Conservation (phyloP, 768 basidiomycete genomes). For the Leccinum obscurum region DNA sequence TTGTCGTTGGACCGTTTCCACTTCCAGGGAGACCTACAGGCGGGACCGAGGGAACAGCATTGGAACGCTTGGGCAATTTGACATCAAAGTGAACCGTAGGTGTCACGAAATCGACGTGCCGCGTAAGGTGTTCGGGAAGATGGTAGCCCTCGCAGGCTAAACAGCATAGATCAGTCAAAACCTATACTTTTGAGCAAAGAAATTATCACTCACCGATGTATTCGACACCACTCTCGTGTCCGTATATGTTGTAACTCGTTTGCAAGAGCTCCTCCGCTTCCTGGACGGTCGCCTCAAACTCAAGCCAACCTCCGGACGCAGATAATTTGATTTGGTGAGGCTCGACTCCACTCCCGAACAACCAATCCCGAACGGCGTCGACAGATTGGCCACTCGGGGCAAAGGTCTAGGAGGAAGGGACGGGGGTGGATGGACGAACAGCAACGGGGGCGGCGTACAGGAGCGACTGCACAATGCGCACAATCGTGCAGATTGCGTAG, state of each 20-base stretch:
- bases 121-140: constrained; percentile 37
- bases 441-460: too few species aligned
- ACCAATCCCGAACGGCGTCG: constrained; percentile 40
- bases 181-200: too few species aligned
- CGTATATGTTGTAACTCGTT: constrained; percentile 44
- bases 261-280: constrained; percentile 47
- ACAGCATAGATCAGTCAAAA: background rate
- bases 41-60: background rate
- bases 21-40: constrained; percentile 16
- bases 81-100: constrained; percentile 45
- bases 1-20: constrained; percentile 19
- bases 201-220: constrained; percentile 35
- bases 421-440: too few species aligned
- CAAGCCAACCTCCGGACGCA: constrained; percentile 40
- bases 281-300: constrained; percentile 38
- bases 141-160: constrained; percentile 43
- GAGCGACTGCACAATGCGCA: too few species aligned
- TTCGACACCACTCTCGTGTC: constrained; percentile 37
- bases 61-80: constrained; percentile 26
- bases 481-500: too few species aligned
- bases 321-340: constrained; percentile 31
- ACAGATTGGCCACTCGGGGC: constrained; percentile 40
- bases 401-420: constrained; percentile 33
- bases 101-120: constrained; percentile 44
- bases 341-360: constrained; percentile 38